These are phyloP conservation scores for Oryza coarctata DNA, from an alignment of 176 grass and related monocot species.

Conservation along the genomic window DNA sequence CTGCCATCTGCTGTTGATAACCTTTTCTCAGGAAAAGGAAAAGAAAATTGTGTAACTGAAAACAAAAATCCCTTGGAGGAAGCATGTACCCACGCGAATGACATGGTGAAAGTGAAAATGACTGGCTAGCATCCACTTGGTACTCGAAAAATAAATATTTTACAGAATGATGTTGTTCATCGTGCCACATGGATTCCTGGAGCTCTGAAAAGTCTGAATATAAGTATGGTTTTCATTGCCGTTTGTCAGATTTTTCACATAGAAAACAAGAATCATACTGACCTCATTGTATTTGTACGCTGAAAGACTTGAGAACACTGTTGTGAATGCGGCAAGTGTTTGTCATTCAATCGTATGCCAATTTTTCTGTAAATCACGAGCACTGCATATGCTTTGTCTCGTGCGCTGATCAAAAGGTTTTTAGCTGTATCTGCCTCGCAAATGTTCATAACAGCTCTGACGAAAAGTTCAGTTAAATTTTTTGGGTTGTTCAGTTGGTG, in stretches of 20 bases:
- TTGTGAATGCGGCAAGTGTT: conserved; percentile 3
- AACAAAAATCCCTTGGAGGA: conserved; percentile 8
- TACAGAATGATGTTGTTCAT: conserved; percentile 28
- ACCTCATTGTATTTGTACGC: conserved; percentile 29
- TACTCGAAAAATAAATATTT: conserved; percentile 47
- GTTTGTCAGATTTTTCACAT: conserved; percentile 37
- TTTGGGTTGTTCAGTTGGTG: neutral
- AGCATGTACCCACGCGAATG: conserved; percentile 13
- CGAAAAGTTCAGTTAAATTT: neutral
- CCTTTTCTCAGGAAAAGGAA: conserved; percentile 29
- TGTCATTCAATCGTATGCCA: conserved; percentile 1
- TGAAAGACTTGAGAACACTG: conserved; percentile 23
- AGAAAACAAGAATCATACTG: conserved; percentile 40
- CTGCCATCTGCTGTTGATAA: conserved; percentile 11
- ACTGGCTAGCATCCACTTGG: conserved; percentile 29
- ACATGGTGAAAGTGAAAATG: conserved; percentile 34
- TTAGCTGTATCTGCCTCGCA: neutral
- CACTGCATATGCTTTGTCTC: neutral
- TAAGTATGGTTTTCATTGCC: conserved; percentile 34
- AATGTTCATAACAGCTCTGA: neutral
- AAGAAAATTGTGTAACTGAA: conserved; percentile 37
- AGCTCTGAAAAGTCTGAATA: conserved; percentile 20
- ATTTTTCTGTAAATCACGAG: neutral
- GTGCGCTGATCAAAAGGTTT: neutral
- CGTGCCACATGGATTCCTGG: conserved; percentile 36